These are phyloP conservation scores for Dendrostoma leiphaemia DNA, from an alignment of 2,329 filamentous ascomycete species.

Conservation along the genomic window DNA sequence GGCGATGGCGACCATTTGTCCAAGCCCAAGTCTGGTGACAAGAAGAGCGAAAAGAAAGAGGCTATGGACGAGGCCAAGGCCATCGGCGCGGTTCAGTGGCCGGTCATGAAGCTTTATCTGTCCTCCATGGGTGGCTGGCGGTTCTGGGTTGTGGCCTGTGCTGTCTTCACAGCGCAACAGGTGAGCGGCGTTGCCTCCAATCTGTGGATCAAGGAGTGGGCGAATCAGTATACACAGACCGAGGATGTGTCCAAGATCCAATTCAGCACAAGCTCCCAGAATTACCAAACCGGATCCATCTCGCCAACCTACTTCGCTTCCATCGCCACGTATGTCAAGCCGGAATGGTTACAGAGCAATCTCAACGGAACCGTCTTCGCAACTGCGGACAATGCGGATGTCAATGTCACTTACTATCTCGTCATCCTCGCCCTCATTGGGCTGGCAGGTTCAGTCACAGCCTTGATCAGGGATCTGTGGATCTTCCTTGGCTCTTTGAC, in stretches of 20 bases:
- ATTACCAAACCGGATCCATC: slow-evolving; percentile 32
- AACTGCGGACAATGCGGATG: slow-evolving; percentile 44
- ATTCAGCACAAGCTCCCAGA: slow-evolving; percentile 35
- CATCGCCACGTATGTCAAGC: slow-evolving; percentile 35
- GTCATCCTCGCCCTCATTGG: slow-evolving; percentile 79
- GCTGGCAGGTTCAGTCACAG: slow-evolving; percentile 73
- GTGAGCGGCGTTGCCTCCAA: slow-evolving; percentile 84
- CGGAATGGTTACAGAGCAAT: slow-evolving; percentile 34
- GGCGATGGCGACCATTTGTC: slow-evolving; percentile 46
- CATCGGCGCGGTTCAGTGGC: slow-evolving; percentile 82
- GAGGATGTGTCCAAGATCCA: slow-evolving; percentile 36
- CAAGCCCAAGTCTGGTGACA: slow-evolving; percentile 41
- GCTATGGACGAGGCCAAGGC: slow-evolving; percentile 75
- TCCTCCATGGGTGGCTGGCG: slow-evolving; percentile 92
- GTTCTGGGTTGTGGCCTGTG: slow-evolving; percentile 79
- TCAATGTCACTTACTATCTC: slow-evolving; percentile 83
- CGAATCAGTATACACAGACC: slow-evolving; percentile 74
- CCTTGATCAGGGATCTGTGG: slow-evolving; percentile 79
- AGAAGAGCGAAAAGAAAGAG: slow-evolving; percentile 47
- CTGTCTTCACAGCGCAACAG: slow-evolving; percentile 81
- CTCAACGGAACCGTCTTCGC: slow-evolving; percentile 39
- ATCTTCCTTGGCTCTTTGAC: slow-evolving; percentile 89
- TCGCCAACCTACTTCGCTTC: slow-evolving; percentile 39
- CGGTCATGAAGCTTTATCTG: slow-evolving; percentile 83
- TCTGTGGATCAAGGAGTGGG: slow-evolving; percentile 93